Evolutionary conservation across 2,329 filamentous ascomycete species (phyloP).

Genomic region (Alternaria gaisen): DNA sequence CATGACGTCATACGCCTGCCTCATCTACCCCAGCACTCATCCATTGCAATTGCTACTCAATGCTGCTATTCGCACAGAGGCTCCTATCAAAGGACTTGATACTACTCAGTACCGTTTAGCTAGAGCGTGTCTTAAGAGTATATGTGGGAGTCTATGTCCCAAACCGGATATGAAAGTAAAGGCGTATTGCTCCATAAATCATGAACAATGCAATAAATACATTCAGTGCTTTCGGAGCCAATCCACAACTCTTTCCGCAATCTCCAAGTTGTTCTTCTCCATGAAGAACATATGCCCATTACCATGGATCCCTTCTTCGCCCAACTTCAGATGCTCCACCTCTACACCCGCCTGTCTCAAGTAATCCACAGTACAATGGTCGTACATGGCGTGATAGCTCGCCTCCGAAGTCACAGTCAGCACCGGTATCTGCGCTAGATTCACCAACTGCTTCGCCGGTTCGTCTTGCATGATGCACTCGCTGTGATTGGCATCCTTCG

Average conservation of each 20-base stretch:
- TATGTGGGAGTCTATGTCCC: no score
- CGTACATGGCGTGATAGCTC: conserved; percentile 63
- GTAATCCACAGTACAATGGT: conserved; percentile 64
- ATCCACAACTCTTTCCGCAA: conserved; percentile 1
- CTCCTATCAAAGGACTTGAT: no score
- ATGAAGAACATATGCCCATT: conserved; percentile 55
- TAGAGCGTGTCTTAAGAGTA: no score
- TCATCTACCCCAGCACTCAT: no score
- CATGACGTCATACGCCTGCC: no score
- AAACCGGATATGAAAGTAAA: no score
- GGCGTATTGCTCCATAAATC: no score
- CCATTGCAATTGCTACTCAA: no score
- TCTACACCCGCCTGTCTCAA: conserved; percentile 55
- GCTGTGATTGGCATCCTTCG: conserved; percentile 35
- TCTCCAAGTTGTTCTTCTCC: conserved; percentile 42
- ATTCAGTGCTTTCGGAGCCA: conserved; percentile 5
- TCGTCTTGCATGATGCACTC: conserved; percentile 53
- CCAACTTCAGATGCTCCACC: conserved; percentile 41
- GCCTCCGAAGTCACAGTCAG: conserved; percentile 63
- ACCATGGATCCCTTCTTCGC: conserved; percentile 70
- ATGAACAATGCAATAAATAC: neutral
- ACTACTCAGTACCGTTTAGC: no score
- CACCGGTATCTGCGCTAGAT: conserved; percentile 60
- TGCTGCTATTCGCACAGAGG: no score
- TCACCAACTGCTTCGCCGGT: conserved; percentile 56